These are phyloP conservation scores for Gynandropsis gynandra DNA, from an alignment of 345 rosid genomes.

Conservation along the genomic window DNA sequence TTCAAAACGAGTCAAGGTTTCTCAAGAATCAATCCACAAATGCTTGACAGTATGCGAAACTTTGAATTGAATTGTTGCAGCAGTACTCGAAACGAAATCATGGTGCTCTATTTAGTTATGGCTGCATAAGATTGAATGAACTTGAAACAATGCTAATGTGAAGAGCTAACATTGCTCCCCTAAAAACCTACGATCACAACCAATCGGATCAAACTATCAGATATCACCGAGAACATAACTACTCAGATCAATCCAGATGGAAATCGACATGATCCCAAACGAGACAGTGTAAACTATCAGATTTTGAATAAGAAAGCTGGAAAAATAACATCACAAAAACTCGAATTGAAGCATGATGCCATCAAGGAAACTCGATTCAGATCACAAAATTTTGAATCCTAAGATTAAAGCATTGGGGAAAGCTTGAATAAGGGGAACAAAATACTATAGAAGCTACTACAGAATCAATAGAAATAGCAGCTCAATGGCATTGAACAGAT, in stretches of 20 bases:
- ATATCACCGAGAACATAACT: background rate
- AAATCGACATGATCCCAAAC: background rate
- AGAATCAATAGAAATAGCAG: background rate
- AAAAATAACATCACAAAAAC: constrained; percentile 9
- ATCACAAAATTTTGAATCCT: background rate
- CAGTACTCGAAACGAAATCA: background rate
- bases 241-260: background rate
- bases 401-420: background rate
- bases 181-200: too few relatives aligned
- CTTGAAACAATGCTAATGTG: too few relatives aligned
- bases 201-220: too few relatives aligned
- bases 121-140: background rate
- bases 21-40: too few relatives aligned
- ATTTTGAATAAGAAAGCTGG: background rate
- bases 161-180: too few relatives aligned
- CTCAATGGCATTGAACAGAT: background rate
- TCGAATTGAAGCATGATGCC: background rate
- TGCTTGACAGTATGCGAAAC: too few relatives aligned
- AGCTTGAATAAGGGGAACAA: background rate
- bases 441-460: background rate
- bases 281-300: background rate
- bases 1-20: background rate
- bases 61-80: background rate
- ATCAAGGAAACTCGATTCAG: constrained; percentile 8
- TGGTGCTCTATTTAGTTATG: too few relatives aligned